Evolutionary conservation across 2,329 filamentous ascomycete species (phyloP).

Genomic region (Daldinia sp.): DNA sequence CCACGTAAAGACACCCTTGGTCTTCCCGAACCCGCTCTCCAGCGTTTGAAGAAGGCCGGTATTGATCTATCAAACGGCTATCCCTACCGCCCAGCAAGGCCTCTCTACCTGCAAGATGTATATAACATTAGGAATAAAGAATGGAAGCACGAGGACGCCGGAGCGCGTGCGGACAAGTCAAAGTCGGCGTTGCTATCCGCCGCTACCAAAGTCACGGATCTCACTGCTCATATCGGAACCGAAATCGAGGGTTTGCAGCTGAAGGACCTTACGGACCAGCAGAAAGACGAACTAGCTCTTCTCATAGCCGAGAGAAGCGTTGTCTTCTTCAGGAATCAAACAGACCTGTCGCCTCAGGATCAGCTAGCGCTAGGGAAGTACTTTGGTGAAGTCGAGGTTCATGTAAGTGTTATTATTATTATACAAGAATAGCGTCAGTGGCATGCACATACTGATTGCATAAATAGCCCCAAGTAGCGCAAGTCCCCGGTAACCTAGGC

Average conservation of each 20-base stretch:
- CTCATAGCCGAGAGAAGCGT: constrained; percentile 73
- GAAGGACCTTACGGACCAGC: constrained; percentile 69
- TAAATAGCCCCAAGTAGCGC: constrained; percentile 73
- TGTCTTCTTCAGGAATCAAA: constrained; percentile 75
- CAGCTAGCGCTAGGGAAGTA: constrained; percentile 72
- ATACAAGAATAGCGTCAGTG: background rate
- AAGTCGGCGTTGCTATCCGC: constrained; percentile 71
- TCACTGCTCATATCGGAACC: constrained; percentile 73
- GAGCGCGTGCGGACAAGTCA: constrained; percentile 72
- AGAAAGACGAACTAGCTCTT: constrained; percentile 71
- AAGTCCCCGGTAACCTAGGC: constrained; percentile 75
- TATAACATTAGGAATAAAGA: constrained; percentile 72
- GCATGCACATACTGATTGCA: constrained; percentile 6
- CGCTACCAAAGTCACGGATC: constrained; percentile 71
- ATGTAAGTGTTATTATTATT: constrained; percentile 61
- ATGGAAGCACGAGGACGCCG: constrained; percentile 69
- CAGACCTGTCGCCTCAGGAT: constrained; percentile 69
- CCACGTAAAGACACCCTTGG: constrained; percentile 74
- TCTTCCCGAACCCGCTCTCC: constrained; percentile 68
- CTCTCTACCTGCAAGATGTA: constrained; percentile 77
- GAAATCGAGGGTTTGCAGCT: constrained; percentile 74
- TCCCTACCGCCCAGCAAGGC: constrained; percentile 75
- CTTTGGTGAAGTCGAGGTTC: constrained; percentile 75
- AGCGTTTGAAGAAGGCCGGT: constrained; percentile 74
- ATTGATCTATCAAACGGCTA: constrained; percentile 78